Conservation (phyloP, 176 grass and related monocot genomes). For the Avena insularis region DNA sequence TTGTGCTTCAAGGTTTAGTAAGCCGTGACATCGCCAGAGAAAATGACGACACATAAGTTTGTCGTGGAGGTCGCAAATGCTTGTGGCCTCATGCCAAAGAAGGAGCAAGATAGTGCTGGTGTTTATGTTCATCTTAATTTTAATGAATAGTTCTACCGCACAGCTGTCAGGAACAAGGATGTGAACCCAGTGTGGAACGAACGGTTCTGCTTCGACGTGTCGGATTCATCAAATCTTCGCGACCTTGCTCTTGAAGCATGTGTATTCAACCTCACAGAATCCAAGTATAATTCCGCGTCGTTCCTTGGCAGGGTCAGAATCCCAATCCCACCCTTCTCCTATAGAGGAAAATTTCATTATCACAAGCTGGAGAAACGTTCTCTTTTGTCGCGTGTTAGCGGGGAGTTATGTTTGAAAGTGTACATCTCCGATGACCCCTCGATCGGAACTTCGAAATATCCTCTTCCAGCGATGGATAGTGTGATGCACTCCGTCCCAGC, state of each 20-base stretch:
- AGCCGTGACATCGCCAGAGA: no score
- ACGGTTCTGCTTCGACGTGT: neutral
- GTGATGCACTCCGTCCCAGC: no score
- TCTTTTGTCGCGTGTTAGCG: no score
- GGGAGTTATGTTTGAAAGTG: neutral
- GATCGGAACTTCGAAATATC: neutral
- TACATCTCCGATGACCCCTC: neutral
- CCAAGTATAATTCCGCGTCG: neutral
- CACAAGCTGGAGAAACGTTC: no score
- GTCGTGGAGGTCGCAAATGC: constrained; percentile 82
- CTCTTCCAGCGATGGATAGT: neutral
- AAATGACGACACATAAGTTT: constrained; percentile 60
- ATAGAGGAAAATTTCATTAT: no score
- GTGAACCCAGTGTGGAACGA: neutral
- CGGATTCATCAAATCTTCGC: neutral
- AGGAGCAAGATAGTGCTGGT: constrained; percentile 70
- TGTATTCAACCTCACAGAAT: neutral
- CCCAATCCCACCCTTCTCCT: no score
- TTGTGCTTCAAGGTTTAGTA: no score
- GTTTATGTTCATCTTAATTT: constrained; percentile 78
- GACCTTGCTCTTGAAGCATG: neutral
- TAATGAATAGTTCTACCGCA: constrained; percentile 21
- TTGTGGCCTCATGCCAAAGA: constrained; percentile 84
- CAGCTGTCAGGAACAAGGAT: neutral
- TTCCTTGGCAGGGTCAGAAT: neutral